Conservation (phyloP, 2,329 filamentous ascomycete genomes). For the Cordyceps fumosorosea region DNA sequence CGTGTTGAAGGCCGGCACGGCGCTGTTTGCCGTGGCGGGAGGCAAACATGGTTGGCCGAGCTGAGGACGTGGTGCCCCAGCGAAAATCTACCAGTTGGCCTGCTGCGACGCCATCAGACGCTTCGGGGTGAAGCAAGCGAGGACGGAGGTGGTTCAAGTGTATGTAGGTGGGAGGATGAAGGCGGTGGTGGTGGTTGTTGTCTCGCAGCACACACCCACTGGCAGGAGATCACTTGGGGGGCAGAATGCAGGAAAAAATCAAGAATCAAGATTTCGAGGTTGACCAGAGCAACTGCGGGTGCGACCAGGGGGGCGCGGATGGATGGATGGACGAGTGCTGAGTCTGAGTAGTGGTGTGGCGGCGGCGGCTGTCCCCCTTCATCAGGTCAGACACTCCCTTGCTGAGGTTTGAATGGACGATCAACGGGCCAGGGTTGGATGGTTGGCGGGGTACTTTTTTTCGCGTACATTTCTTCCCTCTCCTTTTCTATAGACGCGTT, state of each 20-base stretch:
- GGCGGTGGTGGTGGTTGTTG: not conserved
- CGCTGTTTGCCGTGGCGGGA: slow-evolving; percentile 30
- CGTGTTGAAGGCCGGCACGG: slow-evolving; percentile 23
- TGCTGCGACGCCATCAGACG: slow-evolving; percentile 5
- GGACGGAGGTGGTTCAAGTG: not conserved
- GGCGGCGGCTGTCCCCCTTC: not conserved
- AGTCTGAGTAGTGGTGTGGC: slow-evolving; percentile 5
- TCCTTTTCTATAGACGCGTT: not conserved
- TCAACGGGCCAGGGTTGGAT: not conserved
- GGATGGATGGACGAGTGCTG: not conserved
- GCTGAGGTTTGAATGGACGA: not conserved
- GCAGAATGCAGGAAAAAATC: not conserved
- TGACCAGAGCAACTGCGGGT: slow-evolving; percentile 1
- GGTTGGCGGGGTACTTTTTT: not conserved
- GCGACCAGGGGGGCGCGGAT: slow-evolving; percentile 2
- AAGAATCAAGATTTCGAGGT: slow-evolving; percentile 2
- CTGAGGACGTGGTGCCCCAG: not conserved
- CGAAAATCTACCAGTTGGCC: not conserved
- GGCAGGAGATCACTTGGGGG: not conserved
- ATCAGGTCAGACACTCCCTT: not conserved
- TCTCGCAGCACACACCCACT: not conserved
- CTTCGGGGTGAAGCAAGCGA: not conserved
- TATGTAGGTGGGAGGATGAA: not conserved
- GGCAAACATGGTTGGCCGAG: slow-evolving; percentile 27
- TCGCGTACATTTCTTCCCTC: not conserved